These are phyloP conservation scores for Cystofilobasidium bisporidii DNA, from an alignment of 768 basidiomycete genomes.

Conservation along the genomic window DNA sequence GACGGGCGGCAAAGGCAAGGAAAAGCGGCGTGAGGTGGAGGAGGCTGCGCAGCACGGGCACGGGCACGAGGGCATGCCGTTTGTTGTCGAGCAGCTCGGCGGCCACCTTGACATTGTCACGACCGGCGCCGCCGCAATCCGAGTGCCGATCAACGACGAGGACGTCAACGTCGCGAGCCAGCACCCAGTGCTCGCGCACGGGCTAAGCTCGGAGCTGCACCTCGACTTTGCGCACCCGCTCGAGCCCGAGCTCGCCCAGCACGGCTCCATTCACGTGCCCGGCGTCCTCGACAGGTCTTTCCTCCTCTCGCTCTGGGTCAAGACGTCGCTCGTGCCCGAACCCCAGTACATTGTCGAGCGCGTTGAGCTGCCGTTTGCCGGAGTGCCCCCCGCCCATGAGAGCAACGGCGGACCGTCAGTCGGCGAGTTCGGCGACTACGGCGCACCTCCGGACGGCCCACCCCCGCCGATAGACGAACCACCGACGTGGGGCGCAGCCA, in stretches of 20 bases:
- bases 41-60: constrained; percentile 4
- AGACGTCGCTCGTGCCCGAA: background rate
- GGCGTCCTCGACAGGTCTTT: background rate
- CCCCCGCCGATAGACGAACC: constrained; percentile 3
- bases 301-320: constrained; percentile 1
- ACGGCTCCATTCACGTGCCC: background rate
- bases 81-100: constrained; percentile 7
- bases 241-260: background rate
- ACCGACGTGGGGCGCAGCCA: background rate
- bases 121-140: background rate
- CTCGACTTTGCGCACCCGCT: constrained; percentile 7
- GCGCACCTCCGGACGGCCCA: background rate
- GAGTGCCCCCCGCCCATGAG: background rate
- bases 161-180: constrained; percentile 4
- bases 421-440: background rate
- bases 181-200: constrained; percentile 9
- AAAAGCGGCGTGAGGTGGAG: constrained; percentile 11
- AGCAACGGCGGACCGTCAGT: background rate
- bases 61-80: background rate
- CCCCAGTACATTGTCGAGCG: background rate
- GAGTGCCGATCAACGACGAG: background rate
- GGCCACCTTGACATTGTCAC: constrained; percentile 5
- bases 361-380: background rate
- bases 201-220: constrained; percentile 1
- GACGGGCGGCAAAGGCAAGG: constrained; percentile 10